Evolutionary conservation across 1,284 basidiomycete genomes (phyloP), one percentile per base, ranked within the genome.

Genomic region (Fistulinella staudtii): DNA sequence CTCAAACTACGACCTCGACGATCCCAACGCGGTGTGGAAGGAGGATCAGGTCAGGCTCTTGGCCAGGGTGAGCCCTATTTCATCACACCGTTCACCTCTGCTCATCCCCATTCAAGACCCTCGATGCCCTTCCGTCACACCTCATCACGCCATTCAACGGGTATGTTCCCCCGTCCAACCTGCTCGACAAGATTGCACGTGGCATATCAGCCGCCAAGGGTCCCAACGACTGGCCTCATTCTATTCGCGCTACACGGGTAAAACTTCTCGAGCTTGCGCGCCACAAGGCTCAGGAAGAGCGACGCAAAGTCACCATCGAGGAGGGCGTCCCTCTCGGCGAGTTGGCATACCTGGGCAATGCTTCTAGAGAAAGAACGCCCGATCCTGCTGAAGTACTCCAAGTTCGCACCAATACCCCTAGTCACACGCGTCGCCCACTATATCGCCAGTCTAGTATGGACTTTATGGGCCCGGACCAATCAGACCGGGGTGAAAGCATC

Each of bases 381-480:
- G 60, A 65, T 36, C 49, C 47, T 31, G 54, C 60, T 31, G 70
- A 69, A 40, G 67, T 71, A 27, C 60, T 68, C 13, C 69, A 70
- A 50, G 57, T 62, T 39, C 71, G 70, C 6, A 73, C 71, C 29
- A 74, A 74, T 55, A 68, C 67, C 24, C 66, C 61, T 17, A 43
- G 37, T 36, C 60, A 55, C 25, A 28, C 39, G 17, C 61, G 61
- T 27, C 75, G 80, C 15, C 81, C 82, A 10, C 67, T 88, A 24
- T 85, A 86, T 63, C 73, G 84, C 49, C 85, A 87, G 67, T 87
- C 84, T 28, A 87, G 85, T 63, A 89, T 89, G 87, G 87, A 90
- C 58, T 89, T 88, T 55, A 76, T 89, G 64, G 76, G 76, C 52
- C 53, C 63, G 17, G 60, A 63, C 30, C 68, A 67, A 47, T 57